Conservation (phyloP, 2,329 filamentous ascomycete species). For the Colletotrichum siamense region DNA sequence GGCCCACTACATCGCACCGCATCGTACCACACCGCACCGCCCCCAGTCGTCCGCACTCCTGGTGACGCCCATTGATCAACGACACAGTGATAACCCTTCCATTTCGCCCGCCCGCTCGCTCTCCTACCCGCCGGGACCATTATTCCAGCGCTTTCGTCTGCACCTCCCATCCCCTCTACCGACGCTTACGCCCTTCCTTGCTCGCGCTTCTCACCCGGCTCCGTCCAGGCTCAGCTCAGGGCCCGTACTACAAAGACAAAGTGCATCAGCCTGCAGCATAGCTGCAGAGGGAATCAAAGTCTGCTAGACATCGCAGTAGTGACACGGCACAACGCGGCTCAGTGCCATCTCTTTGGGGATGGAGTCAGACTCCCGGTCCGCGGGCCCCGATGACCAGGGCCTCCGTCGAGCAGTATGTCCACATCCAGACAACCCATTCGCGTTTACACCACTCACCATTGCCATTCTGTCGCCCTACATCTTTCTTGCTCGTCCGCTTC, state of each 20-base stretch:
- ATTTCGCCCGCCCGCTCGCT: background rate
- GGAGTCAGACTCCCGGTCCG: constrained; percentile 21
- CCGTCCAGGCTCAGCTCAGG: background rate
- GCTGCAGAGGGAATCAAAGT: background rate
- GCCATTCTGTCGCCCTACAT: background rate
- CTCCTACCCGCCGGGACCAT: background rate
- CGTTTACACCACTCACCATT: background rate
- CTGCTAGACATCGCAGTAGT: background rate
- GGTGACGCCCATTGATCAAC: background rate
- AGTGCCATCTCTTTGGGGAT: background rate
- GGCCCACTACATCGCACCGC: background rate
- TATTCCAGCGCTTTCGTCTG: background rate
- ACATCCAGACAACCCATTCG: background rate
- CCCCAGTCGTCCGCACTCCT: background rate
- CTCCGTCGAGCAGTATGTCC: constrained; percentile 41
- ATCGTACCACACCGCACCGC: background rate
- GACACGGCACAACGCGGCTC: background rate
- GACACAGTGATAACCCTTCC: background rate
- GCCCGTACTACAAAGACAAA: background rate
- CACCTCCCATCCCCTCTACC: background rate
- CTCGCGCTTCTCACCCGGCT: background rate
- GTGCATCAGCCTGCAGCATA: background rate
- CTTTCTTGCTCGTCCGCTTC: background rate
- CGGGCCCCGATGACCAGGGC: constrained; percentile 37
- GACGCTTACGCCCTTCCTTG: background rate